Evolutionary conservation across 352 stramenopile genomes (phyloP).

Genomic region (Globisporangium viniferum): DNA sequence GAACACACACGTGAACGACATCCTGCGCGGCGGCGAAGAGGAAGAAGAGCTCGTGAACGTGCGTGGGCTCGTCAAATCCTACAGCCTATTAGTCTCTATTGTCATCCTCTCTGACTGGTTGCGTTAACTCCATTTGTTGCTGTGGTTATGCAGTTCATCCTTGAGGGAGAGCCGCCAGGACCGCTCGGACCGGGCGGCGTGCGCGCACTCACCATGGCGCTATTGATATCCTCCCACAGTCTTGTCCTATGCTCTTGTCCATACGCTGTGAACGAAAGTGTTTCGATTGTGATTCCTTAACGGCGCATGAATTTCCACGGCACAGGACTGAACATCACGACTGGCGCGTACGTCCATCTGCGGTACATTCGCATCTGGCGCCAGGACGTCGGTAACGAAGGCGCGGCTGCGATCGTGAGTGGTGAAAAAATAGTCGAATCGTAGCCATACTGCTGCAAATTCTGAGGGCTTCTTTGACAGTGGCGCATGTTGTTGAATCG

Average conservation of each 20-base stretch:
- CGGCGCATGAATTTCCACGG: slow-evolving; percentile 34
- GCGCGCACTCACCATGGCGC: slow-evolving; percentile 60
- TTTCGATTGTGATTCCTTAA: slow-evolving; percentile 38
- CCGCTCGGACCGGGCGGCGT: slow-evolving; percentile 57
- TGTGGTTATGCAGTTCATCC: slow-evolving; percentile 48
- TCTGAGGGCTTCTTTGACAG: background rate
- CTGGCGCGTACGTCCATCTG: slow-evolving; percentile 60
- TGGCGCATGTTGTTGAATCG: background rate
- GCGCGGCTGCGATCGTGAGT: slow-evolving; percentile 60
- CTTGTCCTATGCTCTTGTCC: background rate
- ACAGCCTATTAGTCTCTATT: background rate
- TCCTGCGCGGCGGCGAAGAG: slow-evolving; percentile 64
- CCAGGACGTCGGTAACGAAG: slow-evolving; percentile 75
- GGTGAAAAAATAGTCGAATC: background rate
- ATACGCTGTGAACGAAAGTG: background rate
- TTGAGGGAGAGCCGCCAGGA: slow-evolving; percentile 68
- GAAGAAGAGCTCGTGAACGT: slow-evolving; percentile 72
- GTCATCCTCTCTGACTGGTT: background rate
- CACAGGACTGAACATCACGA: slow-evolving; percentile 56
- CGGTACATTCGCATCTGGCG: slow-evolving; percentile 82
- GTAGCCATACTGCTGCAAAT: background rate
- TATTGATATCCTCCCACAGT: slow-evolving; percentile 72
- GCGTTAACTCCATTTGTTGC: background rate
- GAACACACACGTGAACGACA: slow-evolving; percentile 68
- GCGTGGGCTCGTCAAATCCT: background rate